Conservation (phyloP, 78 protist genomes). For the Chrysochromulina parva region DNA sequence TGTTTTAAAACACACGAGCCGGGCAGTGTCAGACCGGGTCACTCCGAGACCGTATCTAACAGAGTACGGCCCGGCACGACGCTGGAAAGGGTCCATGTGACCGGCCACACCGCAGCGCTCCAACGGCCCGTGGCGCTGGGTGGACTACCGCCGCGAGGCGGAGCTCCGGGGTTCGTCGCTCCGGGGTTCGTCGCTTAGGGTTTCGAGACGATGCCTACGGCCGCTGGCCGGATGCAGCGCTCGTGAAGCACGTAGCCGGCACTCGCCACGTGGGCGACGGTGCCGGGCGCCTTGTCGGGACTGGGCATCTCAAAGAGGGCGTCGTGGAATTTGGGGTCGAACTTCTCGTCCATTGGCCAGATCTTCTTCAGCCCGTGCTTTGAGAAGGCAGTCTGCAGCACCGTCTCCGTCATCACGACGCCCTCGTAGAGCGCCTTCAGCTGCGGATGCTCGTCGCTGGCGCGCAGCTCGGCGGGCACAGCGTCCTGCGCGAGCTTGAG, state of each 20-base stretch:
- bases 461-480: slow-evolving; percentile 8
- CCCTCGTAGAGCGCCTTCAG: slow-evolving; percentile 32
- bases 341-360: slow-evolving; percentile 50
- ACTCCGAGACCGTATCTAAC: no score
- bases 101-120: no score
- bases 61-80: no score
- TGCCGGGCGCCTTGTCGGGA: slow-evolving; percentile 43
- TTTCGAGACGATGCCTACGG: slow-evolving; percentile 48
- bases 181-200: no score
- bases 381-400: neutral
- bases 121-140: no score
- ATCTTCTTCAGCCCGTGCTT: slow-evolving; percentile 25
- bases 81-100: no score
- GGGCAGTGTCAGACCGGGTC: no score
- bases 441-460: neutral
- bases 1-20: no score
- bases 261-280: slow-evolving; percentile 28
- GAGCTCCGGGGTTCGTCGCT: no score
- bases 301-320: slow-evolving; percentile 57
- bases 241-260: slow-evolving; percentile 53
- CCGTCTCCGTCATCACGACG: slow-evolving; percentile 17
- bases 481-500: slow-evolving; percentile 30
- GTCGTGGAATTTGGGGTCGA: slow-evolving; percentile 58
- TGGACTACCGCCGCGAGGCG: no score
- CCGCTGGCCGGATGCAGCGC: slow-evolving; percentile 52